phyloP scores from a whole-genome alignment of 2,329 filamentous ascomycete species.

The Monosporascus sp. region DNA sequence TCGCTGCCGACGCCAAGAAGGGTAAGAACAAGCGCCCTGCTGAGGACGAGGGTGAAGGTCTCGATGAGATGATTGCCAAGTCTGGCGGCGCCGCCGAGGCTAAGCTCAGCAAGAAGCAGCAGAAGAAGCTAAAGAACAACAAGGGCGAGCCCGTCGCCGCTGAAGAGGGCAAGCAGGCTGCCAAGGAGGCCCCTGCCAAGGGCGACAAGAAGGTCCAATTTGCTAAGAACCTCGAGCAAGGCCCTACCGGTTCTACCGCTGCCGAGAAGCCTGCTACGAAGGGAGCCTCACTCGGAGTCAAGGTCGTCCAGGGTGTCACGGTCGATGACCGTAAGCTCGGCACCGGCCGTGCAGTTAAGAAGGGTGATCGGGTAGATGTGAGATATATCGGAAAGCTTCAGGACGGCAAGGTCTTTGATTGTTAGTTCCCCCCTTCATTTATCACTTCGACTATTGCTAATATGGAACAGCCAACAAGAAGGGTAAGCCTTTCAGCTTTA shows the following conservation, averaged over 20 bases:
- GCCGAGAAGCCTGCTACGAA: constrained; percentile 36
- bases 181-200: constrained; percentile 44
- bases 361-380: constrained; percentile 85
- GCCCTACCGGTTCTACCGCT: constrained; percentile 70
- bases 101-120: constrained; percentile 91
- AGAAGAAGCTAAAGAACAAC: constrained; percentile 99
- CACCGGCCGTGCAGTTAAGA: constrained; percentile 79
- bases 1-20: constrained; percentile 50
- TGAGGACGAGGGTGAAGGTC: constrained; percentile 61
- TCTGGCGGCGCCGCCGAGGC: constrained; percentile 58
- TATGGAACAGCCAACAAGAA: constrained; percentile 81
- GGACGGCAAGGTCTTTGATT: constrained; percentile 92
- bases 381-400: constrained; percentile 97
- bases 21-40: constrained; percentile 94
- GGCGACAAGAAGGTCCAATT: constrained; percentile 96
- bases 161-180: constrained; percentile 54
- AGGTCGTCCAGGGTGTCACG: constrained; percentile 81
- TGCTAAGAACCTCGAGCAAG: constrained; percentile 97
- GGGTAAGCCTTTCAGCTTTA: constrained; percentile 95
- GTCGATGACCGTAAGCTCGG: constrained; percentile 95
- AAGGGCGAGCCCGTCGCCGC: constrained; percentile 75
- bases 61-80: constrained; percentile 85
- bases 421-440: constrained; percentile 49
- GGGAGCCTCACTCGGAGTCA: constrained; percentile 61
- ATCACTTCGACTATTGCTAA: constrained; percentile 14